phyloP scores from a whole-genome alignment of 176 grass and related monocot genomes.

The Triticum dicoccoides region DNA sequence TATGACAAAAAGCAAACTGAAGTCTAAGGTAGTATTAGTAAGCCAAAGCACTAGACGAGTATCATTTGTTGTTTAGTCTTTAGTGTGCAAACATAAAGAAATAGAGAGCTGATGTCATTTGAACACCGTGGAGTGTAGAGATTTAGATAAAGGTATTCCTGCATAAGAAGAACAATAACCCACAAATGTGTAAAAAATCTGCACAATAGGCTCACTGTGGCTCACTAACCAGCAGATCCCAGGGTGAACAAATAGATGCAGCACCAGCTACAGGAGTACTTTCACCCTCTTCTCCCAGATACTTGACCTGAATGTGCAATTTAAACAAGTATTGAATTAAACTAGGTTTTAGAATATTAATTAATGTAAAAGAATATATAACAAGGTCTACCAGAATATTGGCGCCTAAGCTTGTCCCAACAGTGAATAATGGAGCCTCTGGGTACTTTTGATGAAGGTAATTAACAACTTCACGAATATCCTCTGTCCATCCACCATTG shows the following conservation, averaged over 20 bases:
- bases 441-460: conserved; percentile 81
- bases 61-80: conserved; percentile 11
- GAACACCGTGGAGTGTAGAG: background rate
- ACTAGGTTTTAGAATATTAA: background rate
- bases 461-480: conserved; percentile 85
- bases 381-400: conserved; percentile 76
- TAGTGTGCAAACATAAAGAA: background rate
- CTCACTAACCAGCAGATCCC: conserved; percentile 84
- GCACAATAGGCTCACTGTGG: background rate
- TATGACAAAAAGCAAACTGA: background rate
- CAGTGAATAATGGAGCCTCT: conserved; percentile 73
- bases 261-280: conserved; percentile 86
- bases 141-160: conserved; percentile 1
- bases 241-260: conserved; percentile 88
- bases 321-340: background rate
- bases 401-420: conserved; percentile 93
- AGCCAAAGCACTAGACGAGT: background rate
- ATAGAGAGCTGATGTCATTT: background rate
- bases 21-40: background rate
- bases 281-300: conserved; percentile 96
- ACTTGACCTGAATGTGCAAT: conserved; percentile 68
- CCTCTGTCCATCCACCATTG: conserved; percentile 98
- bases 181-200: background rate
- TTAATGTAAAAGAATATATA: background rate
- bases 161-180: background rate